Evolutionary conservation across 2,329 filamentous ascomycete genomes (phyloP).

Genomic region (Proliferodiscus dingleyae): DNA sequence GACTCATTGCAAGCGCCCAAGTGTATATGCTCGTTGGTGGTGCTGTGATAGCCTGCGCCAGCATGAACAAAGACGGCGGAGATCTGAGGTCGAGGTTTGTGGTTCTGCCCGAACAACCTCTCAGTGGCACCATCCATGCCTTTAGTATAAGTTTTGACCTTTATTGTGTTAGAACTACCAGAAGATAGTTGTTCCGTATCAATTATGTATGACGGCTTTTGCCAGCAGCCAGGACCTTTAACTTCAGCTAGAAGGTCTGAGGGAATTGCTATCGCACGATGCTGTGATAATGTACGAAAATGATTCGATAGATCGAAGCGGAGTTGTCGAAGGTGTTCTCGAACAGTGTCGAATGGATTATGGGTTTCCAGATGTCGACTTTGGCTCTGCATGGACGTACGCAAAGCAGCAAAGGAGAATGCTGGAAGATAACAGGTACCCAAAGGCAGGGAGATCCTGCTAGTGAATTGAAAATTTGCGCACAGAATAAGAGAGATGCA

Average conservation of each 20-base stretch:
- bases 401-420: neutral
- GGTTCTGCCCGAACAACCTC: slow-evolving; percentile 17
- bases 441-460: neutral
- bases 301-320: slow-evolving; percentile 14
- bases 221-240: slow-evolving; percentile 9
- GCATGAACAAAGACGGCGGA: slow-evolving; percentile 92
- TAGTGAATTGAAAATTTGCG: neutral
- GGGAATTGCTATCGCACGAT: slow-evolving; percentile 8
- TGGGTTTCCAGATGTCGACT: slow-evolving; percentile 10
- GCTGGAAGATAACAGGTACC: neutral
- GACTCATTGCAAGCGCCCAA: slow-evolving; percentile 85
- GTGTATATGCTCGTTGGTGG: slow-evolving; percentile 78
- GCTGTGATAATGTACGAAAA: slow-evolving; percentile 13
- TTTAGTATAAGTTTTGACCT: slow-evolving; percentile 2
- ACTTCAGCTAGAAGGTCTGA: neutral
- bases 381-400: slow-evolving; percentile 11
- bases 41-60: slow-evolving; percentile 89
- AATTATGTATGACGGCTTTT: neutral
- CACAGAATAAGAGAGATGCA: neutral
- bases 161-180: slow-evolving; percentile 3
- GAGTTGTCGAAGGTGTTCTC: slow-evolving; percentile 18
- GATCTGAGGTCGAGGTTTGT: slow-evolving; percentile 30
- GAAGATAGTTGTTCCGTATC: neutral
- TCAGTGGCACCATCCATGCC: slow-evolving; percentile 29
- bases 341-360: slow-evolving; percentile 12